Evolutionary conservation across 73 alveolate species (phyloP).

Genomic region (Paramecium octaurelia): DNA sequence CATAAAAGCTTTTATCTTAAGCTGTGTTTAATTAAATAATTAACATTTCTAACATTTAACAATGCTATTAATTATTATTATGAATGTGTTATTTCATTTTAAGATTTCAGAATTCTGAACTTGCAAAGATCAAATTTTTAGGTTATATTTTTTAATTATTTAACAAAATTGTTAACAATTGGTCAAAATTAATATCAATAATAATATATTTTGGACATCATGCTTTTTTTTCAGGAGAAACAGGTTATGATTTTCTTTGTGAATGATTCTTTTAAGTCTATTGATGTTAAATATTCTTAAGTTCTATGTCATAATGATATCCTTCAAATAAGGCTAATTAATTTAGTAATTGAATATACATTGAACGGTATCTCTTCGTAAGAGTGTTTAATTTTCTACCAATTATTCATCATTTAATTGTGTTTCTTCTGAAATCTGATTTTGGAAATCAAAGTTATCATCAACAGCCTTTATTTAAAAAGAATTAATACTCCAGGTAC

Average conservation of each 20-base stretch:
- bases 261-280: conserved; percentile 9
- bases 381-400: neutral
- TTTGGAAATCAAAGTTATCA: conserved; percentile 42
- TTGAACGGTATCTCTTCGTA: conserved; percentile 37
- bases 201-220: conserved; percentile 2
- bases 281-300: conserved; percentile 14
- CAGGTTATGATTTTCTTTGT: conserved; percentile 50
- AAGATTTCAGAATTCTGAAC: too few species aligned
- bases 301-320: conserved; percentile 29
- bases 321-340: conserved; percentile 28
- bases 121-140: too few species aligned
- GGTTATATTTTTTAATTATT: too few species aligned
- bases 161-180: neutral
- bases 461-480: conserved; percentile 1
- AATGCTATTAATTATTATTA: too few species aligned
- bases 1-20: too few species aligned
- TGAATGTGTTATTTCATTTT: too few species aligned
- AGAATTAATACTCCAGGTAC: conserved; percentile 49
- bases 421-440: conserved; percentile 43
- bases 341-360: neutral
- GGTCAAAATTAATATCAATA: neutral
- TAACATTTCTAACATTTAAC: too few species aligned
- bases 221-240: conserved; percentile 45
- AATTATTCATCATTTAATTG: conserved; percentile 18
- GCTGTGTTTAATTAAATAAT: too few species aligned